Percentiles rank a stretch among this genome's conserved stretches.
phyloP scores from a whole-genome alignment of 805 yeast species.

The Pichia thaimueangensis region DNA sequence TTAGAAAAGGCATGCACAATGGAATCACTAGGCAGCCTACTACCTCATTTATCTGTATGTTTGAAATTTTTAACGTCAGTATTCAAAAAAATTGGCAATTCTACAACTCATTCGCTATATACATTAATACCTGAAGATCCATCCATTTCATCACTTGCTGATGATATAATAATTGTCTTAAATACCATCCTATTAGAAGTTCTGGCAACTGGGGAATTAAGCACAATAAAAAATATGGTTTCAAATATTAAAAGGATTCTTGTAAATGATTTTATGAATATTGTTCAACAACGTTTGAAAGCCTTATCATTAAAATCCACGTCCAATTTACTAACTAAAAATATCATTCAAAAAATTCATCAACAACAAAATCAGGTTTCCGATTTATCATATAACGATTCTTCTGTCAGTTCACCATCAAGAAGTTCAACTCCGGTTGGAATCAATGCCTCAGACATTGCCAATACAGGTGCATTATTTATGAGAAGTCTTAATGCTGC shows the following conservation, averaged over 20 bases:
- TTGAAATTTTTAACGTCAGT: conserved; percentile 22
- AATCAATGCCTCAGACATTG: conserved; percentile 27
- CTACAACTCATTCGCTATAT: conserved; percentile 17
- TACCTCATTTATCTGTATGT: conserved; percentile 28
- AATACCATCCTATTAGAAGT: conserved; percentile 60
- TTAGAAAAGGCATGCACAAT: conserved; percentile 73
- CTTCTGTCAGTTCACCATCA: conserved; percentile 4
- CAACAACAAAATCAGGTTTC: conserved; percentile 11
- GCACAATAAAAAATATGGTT: conserved; percentile 49
- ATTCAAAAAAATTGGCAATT: conserved; percentile 16
- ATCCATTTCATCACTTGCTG: conserved; percentile 78
- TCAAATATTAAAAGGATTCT: conserved; percentile 52
- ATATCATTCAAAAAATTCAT: conserved; percentile 16
- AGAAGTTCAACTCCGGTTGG: conserved; percentile 15
- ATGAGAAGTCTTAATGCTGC: conserved; percentile 35
- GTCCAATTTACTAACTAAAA: conserved; percentile 21
- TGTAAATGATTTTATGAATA: conserved; percentile 57
- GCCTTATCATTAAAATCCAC: conserved; percentile 37
- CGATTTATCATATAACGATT: neutral
- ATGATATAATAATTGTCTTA: conserved; percentile 71
- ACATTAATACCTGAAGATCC: conserved; percentile 44
- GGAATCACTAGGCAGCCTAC: conserved; percentile 67
- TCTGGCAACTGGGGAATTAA: conserved; percentile 63
- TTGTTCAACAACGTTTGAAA: conserved; percentile 41
- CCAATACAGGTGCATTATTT: conserved; percentile 27